These are phyloP conservation scores for Dujonia santamariae DNA, from an alignment of 1,139 yeast genomes.

Conservation along the genomic window DNA sequence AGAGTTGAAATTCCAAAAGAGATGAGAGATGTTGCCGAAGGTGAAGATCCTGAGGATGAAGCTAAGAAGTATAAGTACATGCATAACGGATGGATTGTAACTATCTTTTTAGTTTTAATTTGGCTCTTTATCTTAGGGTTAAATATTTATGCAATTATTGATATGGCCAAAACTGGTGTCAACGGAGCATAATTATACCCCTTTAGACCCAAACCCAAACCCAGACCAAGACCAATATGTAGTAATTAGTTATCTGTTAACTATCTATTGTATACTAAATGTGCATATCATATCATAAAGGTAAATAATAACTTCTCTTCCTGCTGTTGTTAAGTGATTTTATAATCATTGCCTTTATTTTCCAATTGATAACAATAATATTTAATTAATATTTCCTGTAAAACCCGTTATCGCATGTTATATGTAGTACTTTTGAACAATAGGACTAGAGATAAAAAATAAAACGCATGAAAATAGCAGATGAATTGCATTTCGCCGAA, in stretches of 20 bases:
- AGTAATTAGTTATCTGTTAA: too few relatives aligned
- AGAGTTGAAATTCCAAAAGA: conserved; percentile 34
- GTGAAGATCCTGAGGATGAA: conserved; percentile 4
- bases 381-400: too few relatives aligned
- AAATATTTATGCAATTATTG: conserved; percentile 69
- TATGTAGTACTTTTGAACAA: too few relatives aligned
- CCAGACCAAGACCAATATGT: background rate
- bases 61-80: conserved; percentile 38
- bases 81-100: conserved; percentile 61
- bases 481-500: too few relatives aligned
- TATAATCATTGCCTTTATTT: too few relatives aligned
- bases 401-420: too few relatives aligned
- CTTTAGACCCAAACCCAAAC: background rate
- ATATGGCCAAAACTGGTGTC: conserved; percentile 50
- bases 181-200: background rate
- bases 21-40: conserved; percentile 11
- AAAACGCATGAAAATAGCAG: too few relatives aligned
- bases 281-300: too few relatives aligned
- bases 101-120: conserved; percentile 41
- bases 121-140: conserved; percentile 67
- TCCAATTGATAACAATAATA: too few relatives aligned
- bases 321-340: background rate
- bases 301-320: background rate
- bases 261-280: too few relatives aligned
- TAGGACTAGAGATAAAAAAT: too few relatives aligned